These are phyloP conservation scores for Epichloe gansuensis DNA, from an alignment of 2,329 filamentous ascomycete species.

Conservation along the genomic window DNA sequence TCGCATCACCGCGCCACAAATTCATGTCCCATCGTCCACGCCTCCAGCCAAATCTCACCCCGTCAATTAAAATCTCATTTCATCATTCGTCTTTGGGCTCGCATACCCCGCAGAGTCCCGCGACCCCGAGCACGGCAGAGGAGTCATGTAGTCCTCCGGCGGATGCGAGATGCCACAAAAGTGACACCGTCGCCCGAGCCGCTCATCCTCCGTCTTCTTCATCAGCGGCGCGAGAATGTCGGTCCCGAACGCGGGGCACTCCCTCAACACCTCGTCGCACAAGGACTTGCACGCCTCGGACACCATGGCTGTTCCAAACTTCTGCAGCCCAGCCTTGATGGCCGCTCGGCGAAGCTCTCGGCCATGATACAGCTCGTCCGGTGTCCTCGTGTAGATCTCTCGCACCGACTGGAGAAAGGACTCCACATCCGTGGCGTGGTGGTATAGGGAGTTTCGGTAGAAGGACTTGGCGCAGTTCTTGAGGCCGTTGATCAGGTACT, in stretches of 20 bases:
- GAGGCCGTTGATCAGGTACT: neutral
- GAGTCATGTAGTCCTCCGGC: neutral
- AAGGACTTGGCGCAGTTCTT: neutral
- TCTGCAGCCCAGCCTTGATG: neutral
- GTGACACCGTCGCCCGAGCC: neutral
- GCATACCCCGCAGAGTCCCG: neutral
- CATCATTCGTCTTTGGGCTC: neutral
- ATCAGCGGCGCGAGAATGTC: constrained; percentile 1
- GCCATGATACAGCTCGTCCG: neutral
- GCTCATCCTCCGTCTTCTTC: neutral
- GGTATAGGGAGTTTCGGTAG: neutral
- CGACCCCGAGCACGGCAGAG: neutral
- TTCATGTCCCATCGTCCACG: too few relatives aligned
- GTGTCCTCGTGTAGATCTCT: neutral
- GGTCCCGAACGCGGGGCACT: neutral
- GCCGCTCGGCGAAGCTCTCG: neutral
- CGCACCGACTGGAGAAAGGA: neutral
- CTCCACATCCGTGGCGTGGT: neutral
- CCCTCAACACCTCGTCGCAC: neutral
- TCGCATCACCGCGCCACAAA: too few relatives aligned
- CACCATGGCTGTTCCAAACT: neutral
- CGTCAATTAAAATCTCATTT: neutral
- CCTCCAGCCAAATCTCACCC: too few relatives aligned
- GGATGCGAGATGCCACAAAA: neutral
- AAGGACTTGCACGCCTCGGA: neutral